These are phyloP conservation scores for Salix viminalis DNA, from an alignment of 345 rosid genomes.

Conservation along the genomic window DNA sequence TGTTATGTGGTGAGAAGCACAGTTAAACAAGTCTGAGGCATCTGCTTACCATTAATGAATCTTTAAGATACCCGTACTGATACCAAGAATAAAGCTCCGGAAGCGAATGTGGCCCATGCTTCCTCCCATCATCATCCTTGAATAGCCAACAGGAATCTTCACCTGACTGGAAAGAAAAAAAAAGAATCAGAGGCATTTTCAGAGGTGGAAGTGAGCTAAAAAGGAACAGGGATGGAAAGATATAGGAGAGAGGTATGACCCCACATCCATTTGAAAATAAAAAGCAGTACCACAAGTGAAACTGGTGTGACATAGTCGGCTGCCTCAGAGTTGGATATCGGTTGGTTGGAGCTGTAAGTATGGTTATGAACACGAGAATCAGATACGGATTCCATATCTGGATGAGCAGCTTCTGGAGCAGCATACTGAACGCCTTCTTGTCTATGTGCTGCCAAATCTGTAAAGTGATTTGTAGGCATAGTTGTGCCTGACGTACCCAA, in stretches of 20 bases:
- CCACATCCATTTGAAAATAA: not conserved
- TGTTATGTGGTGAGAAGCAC: not conserved
- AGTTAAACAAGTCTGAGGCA: not conserved
- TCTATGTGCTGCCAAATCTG: conserved; percentile 19
- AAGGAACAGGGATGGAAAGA: not conserved
- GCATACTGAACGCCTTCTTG: conserved; percentile 29
- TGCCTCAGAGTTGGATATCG: conserved; percentile 27
- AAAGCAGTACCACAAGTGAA: conserved; percentile 46
- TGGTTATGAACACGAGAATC: conserved; percentile 24
- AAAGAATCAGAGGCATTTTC: not conserved
- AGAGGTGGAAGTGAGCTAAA: not conserved
- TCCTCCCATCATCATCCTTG: conserved; percentile 62
- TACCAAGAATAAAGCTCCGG: conserved; percentile 65
- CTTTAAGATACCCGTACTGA: conserved; percentile 50
- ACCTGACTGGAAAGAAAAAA: conserved; percentile 39
- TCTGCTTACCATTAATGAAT: conserved; percentile 55
- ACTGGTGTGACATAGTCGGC: conserved; percentile 20
- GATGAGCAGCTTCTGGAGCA: conserved; percentile 18
- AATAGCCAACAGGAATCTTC: conserved; percentile 74
- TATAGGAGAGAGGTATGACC: not conserved
- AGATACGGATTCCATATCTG: conserved; percentile 28
- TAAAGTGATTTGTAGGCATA: conserved; percentile 17
- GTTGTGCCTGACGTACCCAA: conserved; percentile 26
- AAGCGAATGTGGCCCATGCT: conserved; percentile 80
- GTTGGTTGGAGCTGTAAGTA: conserved; percentile 28